phyloP scores from a whole-genome alignment of 495 filamentous ascomycete genomes.

The Coniosporium apollinis region DNA sequence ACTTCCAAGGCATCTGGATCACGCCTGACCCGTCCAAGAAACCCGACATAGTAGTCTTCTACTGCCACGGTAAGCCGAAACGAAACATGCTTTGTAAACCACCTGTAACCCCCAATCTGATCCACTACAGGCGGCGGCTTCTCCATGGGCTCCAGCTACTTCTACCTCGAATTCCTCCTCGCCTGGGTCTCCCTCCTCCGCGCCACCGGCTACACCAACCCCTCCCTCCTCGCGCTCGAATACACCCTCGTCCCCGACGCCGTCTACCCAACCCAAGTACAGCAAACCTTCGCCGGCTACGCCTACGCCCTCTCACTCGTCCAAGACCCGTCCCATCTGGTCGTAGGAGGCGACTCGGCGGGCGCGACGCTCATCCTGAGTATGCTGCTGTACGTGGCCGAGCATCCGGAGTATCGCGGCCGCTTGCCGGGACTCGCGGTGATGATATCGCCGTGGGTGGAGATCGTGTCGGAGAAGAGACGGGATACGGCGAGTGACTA shows the following conservation, averaged over 20 bases:
- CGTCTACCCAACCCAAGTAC: slow-evolving; percentile 48
- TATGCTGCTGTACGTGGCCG: slow-evolving; percentile 42
- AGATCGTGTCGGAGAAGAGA: slow-evolving; percentile 37
- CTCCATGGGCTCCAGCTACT: slow-evolving; percentile 58
- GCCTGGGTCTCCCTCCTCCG: slow-evolving; percentile 43
- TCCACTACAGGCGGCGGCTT: slow-evolving; percentile 47
- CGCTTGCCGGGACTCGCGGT: slow-evolving; percentile 42
- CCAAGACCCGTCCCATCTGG: slow-evolving; percentile 37
- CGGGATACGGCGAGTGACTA: slow-evolving; percentile 44
- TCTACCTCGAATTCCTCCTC: slow-evolving; percentile 66
- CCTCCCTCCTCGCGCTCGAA: slow-evolving; percentile 61
- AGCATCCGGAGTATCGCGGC: slow-evolving; percentile 21
- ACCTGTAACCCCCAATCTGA: too few relatives aligned
- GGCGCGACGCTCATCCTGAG: slow-evolving; percentile 52
- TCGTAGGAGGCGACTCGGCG: slow-evolving; percentile 57
- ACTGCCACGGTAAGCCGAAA: slow-evolving; percentile 44
- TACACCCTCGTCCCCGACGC: slow-evolving; percentile 65
- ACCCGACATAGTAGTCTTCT: slow-evolving; percentile 57
- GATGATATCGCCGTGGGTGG: slow-evolving; percentile 37
- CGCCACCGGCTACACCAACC: slow-evolving; percentile 45
- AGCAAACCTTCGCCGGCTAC: slow-evolving; percentile 48
- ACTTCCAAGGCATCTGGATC: slow-evolving; percentile 45
- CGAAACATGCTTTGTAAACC: too few relatives aligned
- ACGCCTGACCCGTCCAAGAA: slow-evolving; percentile 29
- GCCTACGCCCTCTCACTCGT: slow-evolving; percentile 41